Evolutionary conservation across 1,284 basidiomycete genomes (phyloP).

Genomic region (Xerocomus nothofagi): DNA sequence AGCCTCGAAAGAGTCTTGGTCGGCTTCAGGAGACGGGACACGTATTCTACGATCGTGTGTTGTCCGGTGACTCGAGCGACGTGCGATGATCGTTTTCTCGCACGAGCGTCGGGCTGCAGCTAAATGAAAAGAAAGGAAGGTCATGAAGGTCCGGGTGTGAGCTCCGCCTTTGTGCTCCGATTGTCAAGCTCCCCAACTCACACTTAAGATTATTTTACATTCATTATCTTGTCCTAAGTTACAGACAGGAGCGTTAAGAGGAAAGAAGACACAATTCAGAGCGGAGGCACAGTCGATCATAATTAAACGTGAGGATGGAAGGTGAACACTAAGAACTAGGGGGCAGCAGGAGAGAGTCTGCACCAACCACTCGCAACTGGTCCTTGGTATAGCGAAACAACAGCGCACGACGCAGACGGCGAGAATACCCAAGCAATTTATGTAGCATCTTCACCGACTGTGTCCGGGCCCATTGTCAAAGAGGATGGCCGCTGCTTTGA

Average conservation of each 20-base stretch:
- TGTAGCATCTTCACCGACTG: conserved; percentile 7
- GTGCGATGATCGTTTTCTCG: conserved; percentile 13
- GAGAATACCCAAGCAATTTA: conserved; percentile 5
- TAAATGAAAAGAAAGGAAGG: conserved; percentile 15
- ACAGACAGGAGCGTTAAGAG: conserved; percentile 11
- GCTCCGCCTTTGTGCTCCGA: too few species aligned
- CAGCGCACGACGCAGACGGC: conserved; percentile 2
- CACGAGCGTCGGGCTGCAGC: conserved; percentile 15
- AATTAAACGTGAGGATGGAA: conserved; percentile 32
- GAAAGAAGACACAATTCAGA: conserved; percentile 1
- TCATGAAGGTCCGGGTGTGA: conserved; percentile 29
- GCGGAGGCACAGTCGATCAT: conserved; percentile 4
- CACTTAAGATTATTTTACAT: conserved; percentile 21
- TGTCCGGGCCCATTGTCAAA: conserved; percentile 11
- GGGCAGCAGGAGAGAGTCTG: conserved; percentile 3
- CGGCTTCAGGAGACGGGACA: background rate
- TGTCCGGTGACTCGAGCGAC: conserved; percentile 23
- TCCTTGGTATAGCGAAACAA: conserved; percentile 4
- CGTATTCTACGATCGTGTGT: conserved; percentile 1
- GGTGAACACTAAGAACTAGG: conserved; percentile 13
- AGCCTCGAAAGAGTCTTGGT: conserved; percentile 42
- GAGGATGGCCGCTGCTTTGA: conserved; percentile 16
- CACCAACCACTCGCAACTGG: conserved; percentile 7
- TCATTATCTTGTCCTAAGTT: conserved; percentile 17
- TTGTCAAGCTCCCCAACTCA: too few species aligned